Base-by-base conservation (phyloP, 306 rosid genomes). In the Cucurbita pepo region DNA sequence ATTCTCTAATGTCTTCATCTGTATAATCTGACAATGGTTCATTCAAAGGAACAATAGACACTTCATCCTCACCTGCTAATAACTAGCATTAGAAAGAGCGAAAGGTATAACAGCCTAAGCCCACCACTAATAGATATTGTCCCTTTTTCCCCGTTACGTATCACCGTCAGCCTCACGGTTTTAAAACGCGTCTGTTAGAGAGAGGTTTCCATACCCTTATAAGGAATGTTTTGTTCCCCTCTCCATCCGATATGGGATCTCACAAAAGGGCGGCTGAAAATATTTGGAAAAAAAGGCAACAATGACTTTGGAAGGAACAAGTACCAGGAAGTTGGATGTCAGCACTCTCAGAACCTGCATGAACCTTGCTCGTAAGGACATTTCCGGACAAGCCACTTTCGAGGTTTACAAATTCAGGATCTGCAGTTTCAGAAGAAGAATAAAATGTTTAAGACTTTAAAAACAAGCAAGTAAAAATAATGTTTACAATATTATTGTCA, bases 271-370 rank as follows among this genome's bases (percentile, higher is more conserved):
- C 14, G 50, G 18, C 34, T 18, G 58, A 11, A 52, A 62, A 37
- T 6, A 36, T 75, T 55, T 34, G 18, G 19, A 4, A 3, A n/a
- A 34, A 51, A 66, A 53, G 40, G 11, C 6, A 63, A 62, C 22
- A 43, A 62, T 13, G 40, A 4, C 30, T 41, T 41, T 10, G 41
- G 72, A 67, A 44, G 57, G 52, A 37, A 76, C 76, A 61, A 73
- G 22, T 76, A 94, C 99, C 95, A 66, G 87, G 80, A 79, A 95
- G 84, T 63, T 82, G 95, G 85, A 95, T 84, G 77, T 85, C 86
- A 71, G 88, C 86, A 73, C 75, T 83, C 58, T 88, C 84, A 58
- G 85, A 80, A 63, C 81, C 85, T 69, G 79, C 57, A 62, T 69
- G 53, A 73, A 84, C 72, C 74, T 75, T 72, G 70, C 85, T 79